Conservation (phyloP, 345 rosid species). For the Dipteronia sinensis region DNA sequence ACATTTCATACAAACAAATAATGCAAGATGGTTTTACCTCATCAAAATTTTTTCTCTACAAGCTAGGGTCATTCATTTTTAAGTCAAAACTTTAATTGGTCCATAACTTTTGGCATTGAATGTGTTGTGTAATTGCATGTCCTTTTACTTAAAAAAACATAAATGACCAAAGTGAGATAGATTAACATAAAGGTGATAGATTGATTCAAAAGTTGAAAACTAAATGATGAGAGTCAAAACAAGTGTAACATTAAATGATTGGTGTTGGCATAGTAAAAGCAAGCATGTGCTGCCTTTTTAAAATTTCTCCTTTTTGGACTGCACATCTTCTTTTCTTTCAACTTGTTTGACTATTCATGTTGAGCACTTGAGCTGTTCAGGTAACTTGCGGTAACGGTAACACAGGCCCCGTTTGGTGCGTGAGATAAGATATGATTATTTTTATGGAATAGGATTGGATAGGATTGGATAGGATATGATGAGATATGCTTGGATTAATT, state of each 20-base stretch:
- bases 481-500: too few species aligned
- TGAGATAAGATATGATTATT: too few species aligned
- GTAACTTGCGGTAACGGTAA: background rate
- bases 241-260: slow-evolving; percentile 25
- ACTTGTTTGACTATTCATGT: background rate
- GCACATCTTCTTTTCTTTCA: slow-evolving; percentile 13
- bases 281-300: slow-evolving; percentile 31
- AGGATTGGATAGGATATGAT: too few species aligned
- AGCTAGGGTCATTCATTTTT: background rate
- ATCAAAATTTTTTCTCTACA: background rate
- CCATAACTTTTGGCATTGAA: slow-evolving; percentile 11
- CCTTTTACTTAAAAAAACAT: background rate
- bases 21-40: background rate
- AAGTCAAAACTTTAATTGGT: background rate
- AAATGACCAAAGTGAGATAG: slow-evolving; percentile 8
- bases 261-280: slow-evolving; percentile 13
- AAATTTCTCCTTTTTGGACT: slow-evolving; percentile 12
- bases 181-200: background rate
- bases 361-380: background rate
- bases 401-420: too few species aligned
- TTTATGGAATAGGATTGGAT: too few species aligned
- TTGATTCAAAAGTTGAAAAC: background rate
- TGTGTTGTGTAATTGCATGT: background rate
- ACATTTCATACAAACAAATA: background rate
- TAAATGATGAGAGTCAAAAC: slow-evolving; percentile 18